Conservation (phyloP, 371 early-diverging fungal species). For the Batkoa obscura region DNA sequence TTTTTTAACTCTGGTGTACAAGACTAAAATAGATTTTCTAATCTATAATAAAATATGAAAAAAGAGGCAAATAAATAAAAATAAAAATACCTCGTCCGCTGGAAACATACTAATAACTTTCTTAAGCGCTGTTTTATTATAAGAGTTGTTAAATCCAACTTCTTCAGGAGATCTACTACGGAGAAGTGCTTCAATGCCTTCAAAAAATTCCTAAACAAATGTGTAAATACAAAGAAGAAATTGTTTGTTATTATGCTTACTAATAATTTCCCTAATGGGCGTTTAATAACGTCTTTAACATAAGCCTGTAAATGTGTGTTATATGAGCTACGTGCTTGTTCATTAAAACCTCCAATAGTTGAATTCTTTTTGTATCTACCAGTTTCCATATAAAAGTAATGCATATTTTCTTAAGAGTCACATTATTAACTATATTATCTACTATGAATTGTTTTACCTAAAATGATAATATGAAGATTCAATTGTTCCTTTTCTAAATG, state of each 20-base stretch:
- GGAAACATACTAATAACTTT: slow-evolving; percentile 69
- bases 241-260: slow-evolving; percentile 15
- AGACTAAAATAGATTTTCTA: slow-evolving; percentile 51
- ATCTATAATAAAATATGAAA: slow-evolving; percentile 17
- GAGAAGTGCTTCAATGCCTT: slow-evolving; percentile 66
- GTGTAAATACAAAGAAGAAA: background rate
- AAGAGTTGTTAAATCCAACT: slow-evolving; percentile 62
- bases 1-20: slow-evolving; percentile 83
- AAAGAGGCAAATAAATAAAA: background rate
- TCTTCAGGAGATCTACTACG: slow-evolving; percentile 61
- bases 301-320: slow-evolving; percentile 66
- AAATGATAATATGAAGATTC: slow-evolving; percentile 63
- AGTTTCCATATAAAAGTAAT: slow-evolving; percentile 61
- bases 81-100: slow-evolving; percentile 42
- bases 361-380: slow-evolving; percentile 39
- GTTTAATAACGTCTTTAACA: slow-evolving; percentile 62
- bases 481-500: slow-evolving; percentile 82
- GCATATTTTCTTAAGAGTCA: slow-evolving; percentile 63
- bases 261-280: slow-evolving; percentile 68
- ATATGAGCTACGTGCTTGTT: slow-evolving; percentile 71
- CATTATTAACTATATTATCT: background rate
- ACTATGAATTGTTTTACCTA: slow-evolving; percentile 26
- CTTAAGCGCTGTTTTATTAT: slow-evolving; percentile 67
- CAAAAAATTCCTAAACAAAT: slow-evolving; percentile 68
- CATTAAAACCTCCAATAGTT: slow-evolving; percentile 47